Evolutionary conservation across 2,329 filamentous ascomycete genomes (phyloP).

Genomic region (Aspergillus brunneoviolaceus): DNA sequence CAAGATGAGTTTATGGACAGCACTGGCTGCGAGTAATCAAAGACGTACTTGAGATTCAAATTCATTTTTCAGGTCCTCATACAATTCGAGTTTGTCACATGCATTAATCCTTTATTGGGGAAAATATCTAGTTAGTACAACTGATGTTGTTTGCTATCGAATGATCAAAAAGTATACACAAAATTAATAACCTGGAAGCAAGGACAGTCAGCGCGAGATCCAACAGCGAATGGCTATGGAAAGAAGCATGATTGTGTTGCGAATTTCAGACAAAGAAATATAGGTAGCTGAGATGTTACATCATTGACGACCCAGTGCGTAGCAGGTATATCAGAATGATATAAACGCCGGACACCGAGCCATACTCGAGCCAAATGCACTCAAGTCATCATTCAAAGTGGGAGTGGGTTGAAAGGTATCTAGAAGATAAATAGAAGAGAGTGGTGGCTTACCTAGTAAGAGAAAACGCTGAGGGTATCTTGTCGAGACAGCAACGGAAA

Average conservation of each 20-base stretch:
- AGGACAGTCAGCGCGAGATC: not conserved
- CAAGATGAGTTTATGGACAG: conserved; percentile 38
- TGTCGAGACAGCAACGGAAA: not conserved
- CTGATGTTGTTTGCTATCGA: conserved; percentile 4
- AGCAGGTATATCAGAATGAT: conserved; percentile 72
- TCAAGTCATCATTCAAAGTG: conserved; percentile 89
- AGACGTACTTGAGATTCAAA: conserved; percentile 81
- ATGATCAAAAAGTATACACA: not conserved
- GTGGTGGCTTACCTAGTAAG: conserved; percentile 32
- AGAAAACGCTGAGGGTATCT: conserved; percentile 24
- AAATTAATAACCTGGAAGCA: not conserved
- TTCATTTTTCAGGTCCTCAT: conserved; percentile 74
- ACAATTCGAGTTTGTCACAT: conserved; percentile 89
- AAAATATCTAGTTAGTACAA: conserved; percentile 32
- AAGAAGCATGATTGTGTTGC: conserved; percentile 5
- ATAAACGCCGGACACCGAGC: conserved; percentile 59
- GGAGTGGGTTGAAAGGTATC: conserved; percentile 7
- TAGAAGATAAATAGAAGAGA: conserved; percentile 7
- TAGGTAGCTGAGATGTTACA: conserved; percentile 99
- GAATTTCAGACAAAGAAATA: conserved; percentile 75
- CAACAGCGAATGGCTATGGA: not conserved
- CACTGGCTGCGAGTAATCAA: conserved; percentile 34
- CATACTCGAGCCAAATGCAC: conserved; percentile 99
- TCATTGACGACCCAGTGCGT: conserved; percentile 76
- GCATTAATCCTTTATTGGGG: conserved; percentile 73